These are phyloP conservation scores for Mycosphaerelloides madeirae DNA, from an alignment of 2,329 filamentous ascomycete species.

Conservation along the genomic window DNA sequence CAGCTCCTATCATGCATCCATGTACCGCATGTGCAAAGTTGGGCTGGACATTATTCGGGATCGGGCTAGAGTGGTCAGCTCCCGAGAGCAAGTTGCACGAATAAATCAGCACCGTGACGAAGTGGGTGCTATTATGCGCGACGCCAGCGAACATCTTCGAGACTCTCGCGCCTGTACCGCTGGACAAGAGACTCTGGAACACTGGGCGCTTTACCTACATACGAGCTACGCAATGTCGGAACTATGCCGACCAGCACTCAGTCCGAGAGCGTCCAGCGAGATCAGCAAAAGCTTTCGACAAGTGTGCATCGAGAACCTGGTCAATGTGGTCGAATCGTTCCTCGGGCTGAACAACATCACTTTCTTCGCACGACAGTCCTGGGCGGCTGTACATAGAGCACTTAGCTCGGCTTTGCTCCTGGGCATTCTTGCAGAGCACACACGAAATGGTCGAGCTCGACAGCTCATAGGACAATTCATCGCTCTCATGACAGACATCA, in stretches of 20 bases:
- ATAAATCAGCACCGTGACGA: constrained; percentile 55
- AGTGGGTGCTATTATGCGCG: constrained; percentile 54
- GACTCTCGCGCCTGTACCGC: constrained; percentile 48
- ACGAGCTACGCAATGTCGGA: constrained; percentile 60
- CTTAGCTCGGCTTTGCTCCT: constrained; percentile 36
- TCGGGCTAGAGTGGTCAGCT: constrained; percentile 50
- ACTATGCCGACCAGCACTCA: constrained; percentile 58
- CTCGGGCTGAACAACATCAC: constrained; percentile 53
- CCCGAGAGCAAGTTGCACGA: constrained; percentile 47
- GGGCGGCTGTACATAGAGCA: constrained; percentile 35
- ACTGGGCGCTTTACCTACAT: constrained; percentile 58
- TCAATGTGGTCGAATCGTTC: constrained; percentile 56
- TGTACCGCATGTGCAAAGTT: constrained; percentile 53
- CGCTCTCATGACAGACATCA: constrained; percentile 44
- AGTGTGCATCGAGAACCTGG: constrained; percentile 53
- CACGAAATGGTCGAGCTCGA: constrained; percentile 45
- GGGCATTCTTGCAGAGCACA: constrained; percentile 42
- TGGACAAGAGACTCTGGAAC: constrained; percentile 53
- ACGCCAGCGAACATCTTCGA: constrained; percentile 54
- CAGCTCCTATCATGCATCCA: constrained; percentile 55
- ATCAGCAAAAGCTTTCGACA: constrained; percentile 47
- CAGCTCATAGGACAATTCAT: constrained; percentile 44
- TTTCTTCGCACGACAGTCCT: constrained; percentile 37
- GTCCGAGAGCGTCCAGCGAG: constrained; percentile 45
- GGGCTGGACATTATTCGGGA: constrained; percentile 58